Base-by-base conservation (phyloP, 2,329 filamentous ascomycete genomes). In the Fusarium begoniae region DNA sequence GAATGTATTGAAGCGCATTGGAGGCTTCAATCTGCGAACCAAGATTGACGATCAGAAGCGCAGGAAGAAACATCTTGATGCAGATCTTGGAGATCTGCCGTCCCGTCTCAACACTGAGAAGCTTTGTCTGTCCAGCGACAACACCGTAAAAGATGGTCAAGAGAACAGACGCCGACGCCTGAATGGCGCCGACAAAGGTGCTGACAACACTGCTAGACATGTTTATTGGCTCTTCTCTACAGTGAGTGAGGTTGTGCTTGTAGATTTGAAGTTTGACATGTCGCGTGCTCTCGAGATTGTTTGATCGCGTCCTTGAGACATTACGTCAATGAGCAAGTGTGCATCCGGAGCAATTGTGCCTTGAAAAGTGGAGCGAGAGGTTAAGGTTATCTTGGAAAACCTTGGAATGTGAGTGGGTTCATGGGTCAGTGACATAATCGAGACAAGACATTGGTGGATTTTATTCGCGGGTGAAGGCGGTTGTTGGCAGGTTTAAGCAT, bases 11-110 rank as follows among this genome's bases (percentile, higher is more conserved):
- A 18, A 58, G 28, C 24, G 64, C 70, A 43, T 73, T 73, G 9
- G 70, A 73, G 15, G 41, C 20, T 32, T 73, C 59, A 20, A 73
- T 69, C 15, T 73, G 70, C 0, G 70, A 28, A 15, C 70, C 70
- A 3, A 73, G 70, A 30, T 73, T 73, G n/a, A 73, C 69, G 3
- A 73, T 22, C 8, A 73, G 64, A 12, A 73, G 59, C 30, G 70
- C 70, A 6, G 70, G 70, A 5, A 73, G 70, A 48, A 73, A 73
- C 70, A 73, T 73, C 17, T 73, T 73, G 55, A 73, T 73, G 35
- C 70, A 73, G 38, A 73, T 51, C 43, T 57, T 69, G 17, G 70
- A 73, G 44, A 73, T 73, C 20, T 73, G 70, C 15, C 69, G 44
- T 18, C 70, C 70, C 14, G 69, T 73, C 50, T 73, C 70, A 10